Evolutionary conservation across 139 green algal genomes (phyloP), one percentile per base, ranked within the genome.

Genomic region (Dunaliella primolecta): DNA sequence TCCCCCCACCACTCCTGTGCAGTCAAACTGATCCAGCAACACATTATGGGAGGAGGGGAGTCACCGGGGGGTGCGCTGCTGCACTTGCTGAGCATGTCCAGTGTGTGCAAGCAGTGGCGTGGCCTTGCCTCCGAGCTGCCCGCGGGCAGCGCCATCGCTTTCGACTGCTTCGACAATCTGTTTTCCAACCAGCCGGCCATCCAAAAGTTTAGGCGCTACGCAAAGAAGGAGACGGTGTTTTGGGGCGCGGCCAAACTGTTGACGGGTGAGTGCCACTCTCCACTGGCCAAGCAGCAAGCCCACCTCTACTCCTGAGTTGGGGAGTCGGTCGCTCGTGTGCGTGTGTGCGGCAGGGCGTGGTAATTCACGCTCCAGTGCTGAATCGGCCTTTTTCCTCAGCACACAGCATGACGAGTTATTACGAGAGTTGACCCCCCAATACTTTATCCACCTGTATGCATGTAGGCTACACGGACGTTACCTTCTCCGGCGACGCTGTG

Each of bases 91-190:
- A 64, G 83, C 2, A 85, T 94, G 84, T 89, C 86, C 32, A 87
- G 87, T 0, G 88, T 91, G 0, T 94, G 91, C 83, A 74, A 81
- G n/a, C 88, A 91, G 29, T 94, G 89, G 89, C 80, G 91, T 11
- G 77, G 15, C 29, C 81, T 89, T 1, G 87, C 37, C 0, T 71
- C 79, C 31, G 88, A 92, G 87, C 72, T 92, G 23, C 81, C 81
- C 35, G 35, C 79, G 0, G 83, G 88, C 30, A 55, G 78, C 7
- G 81, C 82, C 36, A 35, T 93, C 11, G 80, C 87, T 0, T 91
- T 93, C 76, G 91, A 93, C 78, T 84, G 88, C 7, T 84, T 89
- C 33, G 90, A 93, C 84, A 93, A 91, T 84, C 38, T 74, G 25
- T 86, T 88, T 75, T 70, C 72, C 78, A 83, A n/a, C 30, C 83